Evolutionary conservation across 2,329 filamentous ascomycete species (phyloP), one percentile per base, ranked within the genome.

Genomic region (Cercospora citrullina): DNA sequence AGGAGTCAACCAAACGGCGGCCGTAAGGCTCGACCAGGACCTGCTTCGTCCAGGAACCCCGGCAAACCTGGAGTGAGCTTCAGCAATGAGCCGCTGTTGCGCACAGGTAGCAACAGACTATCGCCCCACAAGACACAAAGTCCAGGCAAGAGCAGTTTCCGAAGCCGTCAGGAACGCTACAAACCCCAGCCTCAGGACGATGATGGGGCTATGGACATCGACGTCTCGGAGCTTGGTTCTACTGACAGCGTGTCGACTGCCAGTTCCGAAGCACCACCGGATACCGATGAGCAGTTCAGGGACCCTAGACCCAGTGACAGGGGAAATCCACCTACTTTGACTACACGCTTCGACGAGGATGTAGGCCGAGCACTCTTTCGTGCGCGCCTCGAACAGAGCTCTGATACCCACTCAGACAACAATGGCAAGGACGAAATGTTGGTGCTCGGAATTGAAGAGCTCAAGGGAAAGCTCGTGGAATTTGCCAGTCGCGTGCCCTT

Each of bases 341-440:
- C 23, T 26, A 26, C 18, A 55, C 12, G 48, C 48, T 55, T 55
- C 48, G 48, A 55, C 14, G 48, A 55, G 48, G 26, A 28, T 26
- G 21, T 55, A 28, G 48, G 55, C 55, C 30, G 31, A 23, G 28
- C 12, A n/a, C 28, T 59, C 28, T 59, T 59, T 21, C 28, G 55
- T 31, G 55, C 55, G 31, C 31, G n/a, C 16, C 23, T 23, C 12
- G 26, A 45, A n/a, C 36, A 45, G 23, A 31, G 8, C 48, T 45
- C 53, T 28, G 33, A 42, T 18, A 31, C 21, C 18, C 53, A 36
- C 51, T 28, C 21, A 4, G 62, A 64, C 18, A 59, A 64, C 53
- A 64, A 64, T 26, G 62, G 62, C 33, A 64, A 64, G 53, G 62
- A 64, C 33, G 62, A 64, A 33, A 14, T 33, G 23, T 53, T 64